Evolutionary conservation across 176 grass and related monocot genomes (phyloP), one percentile per base, ranked within the genome.

Genomic region (Triticum dicoccoides): DNA sequence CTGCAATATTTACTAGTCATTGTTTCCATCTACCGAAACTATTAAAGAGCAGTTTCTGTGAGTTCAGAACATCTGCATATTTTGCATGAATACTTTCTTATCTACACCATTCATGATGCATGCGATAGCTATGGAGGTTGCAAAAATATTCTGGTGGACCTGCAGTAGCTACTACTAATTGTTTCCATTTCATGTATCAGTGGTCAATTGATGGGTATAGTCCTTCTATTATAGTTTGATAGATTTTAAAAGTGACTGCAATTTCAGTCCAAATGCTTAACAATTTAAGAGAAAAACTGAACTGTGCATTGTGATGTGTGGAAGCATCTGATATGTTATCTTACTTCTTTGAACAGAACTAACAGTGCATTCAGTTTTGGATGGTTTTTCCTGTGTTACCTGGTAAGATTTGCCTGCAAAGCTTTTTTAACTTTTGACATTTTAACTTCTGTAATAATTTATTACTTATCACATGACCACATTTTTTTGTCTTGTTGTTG

Each of bases 341-440:
- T 37, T 37, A 75, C 38, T 79, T 82, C 23, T 67, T 76, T 80
- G 32, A 87, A 90, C 95, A 97, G 92, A 89, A 97, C 92, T 67
- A 89, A 95, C 52, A 97, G 90, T 54, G 95, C 90, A 7, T 77
- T 97, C 75, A 97, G 91, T 76, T 97, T 97, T 86, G 95, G 95
- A 71, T 95, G 78, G 87, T 97, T 97, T 82, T 97, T 97, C 69
- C 84, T 97, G 35, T 91, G 86, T 54, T 97, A 97, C 39, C 41
- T 95, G 90, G 95, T 97, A 93, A 86, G 83, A 56, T 88, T 9
- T 65, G 24, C 2, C 58, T 85, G 14, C 73, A 82, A 64, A 51
- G 18, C 25, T 61, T 51, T 52, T 80, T 79, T 69, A 69, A 20
- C 21, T 14, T 41, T 9, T 29, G 38, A 42, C 69, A 76, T 91